A percentile compares a stretch with the other conserved stretches of the same genome.
These are phyloP conservation scores for Pythium pyrilobum DNA, from an alignment of 352 stramenopile genomes.

Conservation along the genomic window DNA sequence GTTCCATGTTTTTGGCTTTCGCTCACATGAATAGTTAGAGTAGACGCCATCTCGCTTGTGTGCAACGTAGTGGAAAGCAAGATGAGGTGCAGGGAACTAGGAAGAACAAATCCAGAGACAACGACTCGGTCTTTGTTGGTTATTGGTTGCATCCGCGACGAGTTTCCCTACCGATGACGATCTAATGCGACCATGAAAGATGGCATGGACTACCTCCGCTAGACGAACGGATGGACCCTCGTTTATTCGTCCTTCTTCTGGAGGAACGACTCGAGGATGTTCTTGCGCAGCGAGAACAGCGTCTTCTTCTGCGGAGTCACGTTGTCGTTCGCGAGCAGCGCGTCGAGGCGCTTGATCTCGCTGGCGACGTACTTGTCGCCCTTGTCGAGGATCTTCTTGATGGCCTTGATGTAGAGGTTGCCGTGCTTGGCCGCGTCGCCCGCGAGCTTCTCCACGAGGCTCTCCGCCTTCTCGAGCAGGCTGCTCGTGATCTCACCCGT, in stretches of 20 bases:
- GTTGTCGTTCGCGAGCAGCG: slow-evolving; percentile 75
- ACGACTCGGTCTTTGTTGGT: neutral
- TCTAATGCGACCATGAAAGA: neutral
- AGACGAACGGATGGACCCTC: neutral
- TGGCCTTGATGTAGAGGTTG: slow-evolving; percentile 85
- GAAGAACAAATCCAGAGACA: no score
- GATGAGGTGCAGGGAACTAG: no score
- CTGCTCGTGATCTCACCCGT: slow-evolving; percentile 60
- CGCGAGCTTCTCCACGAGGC: slow-evolving; percentile 59
- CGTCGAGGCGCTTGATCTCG: slow-evolving; percentile 81
- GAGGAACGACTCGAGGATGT: slow-evolving; percentile 84
- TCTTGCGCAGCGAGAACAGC: slow-evolving; percentile 86
- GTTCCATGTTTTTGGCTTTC: no score
- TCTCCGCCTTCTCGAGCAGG: slow-evolving; percentile 71
- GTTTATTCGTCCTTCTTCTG: slow-evolving; percentile 36
- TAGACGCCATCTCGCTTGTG: no score
- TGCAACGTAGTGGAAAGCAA: no score
- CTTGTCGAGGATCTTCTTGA: slow-evolving; percentile 89
- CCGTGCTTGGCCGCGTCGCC: slow-evolving; percentile 70
- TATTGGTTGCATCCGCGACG: neutral
- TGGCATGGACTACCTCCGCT: neutral
- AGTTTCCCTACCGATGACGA: neutral
- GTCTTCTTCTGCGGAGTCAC: slow-evolving; percentile 86
- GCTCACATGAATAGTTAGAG: no score
- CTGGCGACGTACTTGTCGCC: slow-evolving; percentile 74